Conservation (phyloP, 495 filamentous ascomycete genomes). For the Apiosordaria backusii region DNA sequence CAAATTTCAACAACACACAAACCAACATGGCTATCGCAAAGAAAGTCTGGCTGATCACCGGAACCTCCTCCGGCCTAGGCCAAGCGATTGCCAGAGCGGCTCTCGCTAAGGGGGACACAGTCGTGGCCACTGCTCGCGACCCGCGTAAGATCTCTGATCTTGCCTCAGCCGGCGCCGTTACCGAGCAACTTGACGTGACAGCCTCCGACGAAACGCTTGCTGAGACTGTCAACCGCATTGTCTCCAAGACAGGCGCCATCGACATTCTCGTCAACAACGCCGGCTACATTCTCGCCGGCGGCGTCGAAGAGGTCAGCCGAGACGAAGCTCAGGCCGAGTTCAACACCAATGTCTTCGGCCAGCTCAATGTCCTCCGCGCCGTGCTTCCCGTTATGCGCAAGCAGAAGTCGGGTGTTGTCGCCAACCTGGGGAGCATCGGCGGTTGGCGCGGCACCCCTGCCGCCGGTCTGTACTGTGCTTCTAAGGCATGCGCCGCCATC, state of each 20-base stretch:
- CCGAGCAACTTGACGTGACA: conserved; percentile 44
- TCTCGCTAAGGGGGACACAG: conserved; percentile 43
- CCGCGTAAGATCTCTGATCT: conserved; percentile 31
- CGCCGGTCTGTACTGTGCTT: conserved; percentile 40
- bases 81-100: conserved; percentile 39
- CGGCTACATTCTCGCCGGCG: conserved; percentile 41
- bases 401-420: conserved; percentile 41
- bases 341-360: conserved; percentile 47
- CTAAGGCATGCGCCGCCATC: conserved; percentile 42
- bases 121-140: conserved; percentile 42
- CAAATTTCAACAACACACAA: conserved; percentile 17
- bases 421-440: conserved; percentile 50
- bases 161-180: conserved; percentile 30
- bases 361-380: conserved; percentile 43
- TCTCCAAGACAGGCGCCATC: conserved; percentile 19
- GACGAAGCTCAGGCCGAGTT: conserved; percentile 25
- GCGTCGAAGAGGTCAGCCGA: conserved; percentile 41
- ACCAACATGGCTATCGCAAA: neutral
- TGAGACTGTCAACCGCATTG: conserved; percentile 17
- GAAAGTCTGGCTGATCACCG: conserved; percentile 48
- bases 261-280: conserved; percentile 53
- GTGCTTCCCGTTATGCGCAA: conserved; percentile 47
- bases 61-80: conserved; percentile 53
- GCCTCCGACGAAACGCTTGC: conserved; percentile 32
- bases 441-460: conserved; percentile 44